These are phyloP conservation scores for Hirsutella thompsonii DNA, from an alignment of 2,329 filamentous ascomycete genomes.

Conservation along the genomic window DNA sequence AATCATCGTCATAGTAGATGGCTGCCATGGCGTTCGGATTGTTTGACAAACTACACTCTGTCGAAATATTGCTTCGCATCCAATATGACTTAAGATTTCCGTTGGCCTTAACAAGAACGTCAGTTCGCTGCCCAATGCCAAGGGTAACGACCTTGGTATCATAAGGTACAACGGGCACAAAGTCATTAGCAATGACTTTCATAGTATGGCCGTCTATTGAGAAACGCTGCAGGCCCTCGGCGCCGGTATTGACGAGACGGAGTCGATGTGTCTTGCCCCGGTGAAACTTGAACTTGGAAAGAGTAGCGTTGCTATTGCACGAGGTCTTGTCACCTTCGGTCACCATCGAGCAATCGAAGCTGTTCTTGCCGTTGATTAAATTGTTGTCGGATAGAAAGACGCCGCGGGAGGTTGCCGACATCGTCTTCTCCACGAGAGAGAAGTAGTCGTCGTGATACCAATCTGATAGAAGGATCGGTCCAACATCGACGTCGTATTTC, in stretches of 20 bases:
- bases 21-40: slow-evolving; percentile 44
- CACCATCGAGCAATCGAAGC: slow-evolving; percentile 34
- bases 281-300: slow-evolving; percentile 38
- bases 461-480: slow-evolving; percentile 38
- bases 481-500: slow-evolving; percentile 51
- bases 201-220: slow-evolving; percentile 48
- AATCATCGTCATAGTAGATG: slow-evolving; percentile 50
- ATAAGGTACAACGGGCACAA: slow-evolving; percentile 49
- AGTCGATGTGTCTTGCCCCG: slow-evolving; percentile 43
- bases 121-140: slow-evolving; percentile 40
- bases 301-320: slow-evolving; percentile 32
- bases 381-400: slow-evolving; percentile 38
- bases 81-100: slow-evolving; percentile 36
- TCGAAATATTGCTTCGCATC: slow-evolving; percentile 43
- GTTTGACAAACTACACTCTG: slow-evolving; percentile 29
- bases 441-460: slow-evolving; percentile 47
- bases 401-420: slow-evolving; percentile 22
- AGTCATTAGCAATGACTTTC: slow-evolving; percentile 52
- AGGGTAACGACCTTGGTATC: slow-evolving; percentile 47
- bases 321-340: slow-evolving; percentile 22
- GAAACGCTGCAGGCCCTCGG: slow-evolving; percentile 38
- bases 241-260: slow-evolving; percentile 44
- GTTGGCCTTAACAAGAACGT: slow-evolving; percentile 34
- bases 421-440: slow-evolving; percentile 30
- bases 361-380: slow-evolving; percentile 50